A percentile compares a stretch with the other conserved stretches of the same genome.
phyloP scores from a whole-genome alignment of 2,329 filamentous ascomycete species.

The Fusarium sp. region DNA sequence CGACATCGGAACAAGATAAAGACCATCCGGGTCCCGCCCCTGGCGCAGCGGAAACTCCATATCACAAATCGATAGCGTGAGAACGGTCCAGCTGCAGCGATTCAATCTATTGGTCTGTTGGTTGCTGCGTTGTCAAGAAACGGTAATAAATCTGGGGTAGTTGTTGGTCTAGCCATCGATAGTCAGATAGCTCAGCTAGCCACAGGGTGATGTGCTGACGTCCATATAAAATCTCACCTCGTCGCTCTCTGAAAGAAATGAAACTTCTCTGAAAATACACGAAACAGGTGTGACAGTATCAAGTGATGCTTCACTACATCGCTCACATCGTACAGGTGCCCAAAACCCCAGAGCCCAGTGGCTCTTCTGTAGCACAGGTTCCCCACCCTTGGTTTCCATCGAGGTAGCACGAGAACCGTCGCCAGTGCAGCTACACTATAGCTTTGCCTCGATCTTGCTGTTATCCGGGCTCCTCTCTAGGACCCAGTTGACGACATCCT shows the following conservation, averaged over 20 bases:
- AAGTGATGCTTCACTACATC: constrained; percentile 1
- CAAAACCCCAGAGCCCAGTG: neutral
- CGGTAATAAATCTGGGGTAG: neutral
- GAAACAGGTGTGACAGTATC: constrained; percentile 1
- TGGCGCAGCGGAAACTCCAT: constrained; percentile 8
- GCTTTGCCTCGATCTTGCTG: constrained; percentile 49
- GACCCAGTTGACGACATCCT: constrained; percentile 76
- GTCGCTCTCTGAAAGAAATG: neutral
- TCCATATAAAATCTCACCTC: constrained; percentile 2
- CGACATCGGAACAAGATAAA: constrained; percentile 31
- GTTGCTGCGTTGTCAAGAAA: neutral
- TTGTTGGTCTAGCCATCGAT: neutral
- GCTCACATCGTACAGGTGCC: neutral
- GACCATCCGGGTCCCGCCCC: neutral
- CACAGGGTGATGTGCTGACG: neutral
- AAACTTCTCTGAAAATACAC: neutral
- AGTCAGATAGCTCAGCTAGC: constrained; percentile 7
- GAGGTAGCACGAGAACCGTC: neutral
- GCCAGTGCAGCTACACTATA: constrained; percentile 43
- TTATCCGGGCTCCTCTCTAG: constrained; percentile 54
- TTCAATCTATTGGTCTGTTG: constrained; percentile 27
- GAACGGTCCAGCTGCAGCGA: neutral
- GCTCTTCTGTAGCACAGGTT: neutral
- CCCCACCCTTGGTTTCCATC: neutral
- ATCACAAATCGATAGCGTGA: constrained; percentile 3